Evolutionary conservation across 23 red algal genomes (phyloP).

Genomic region (Gracilaria vermiculophylla): DNA sequence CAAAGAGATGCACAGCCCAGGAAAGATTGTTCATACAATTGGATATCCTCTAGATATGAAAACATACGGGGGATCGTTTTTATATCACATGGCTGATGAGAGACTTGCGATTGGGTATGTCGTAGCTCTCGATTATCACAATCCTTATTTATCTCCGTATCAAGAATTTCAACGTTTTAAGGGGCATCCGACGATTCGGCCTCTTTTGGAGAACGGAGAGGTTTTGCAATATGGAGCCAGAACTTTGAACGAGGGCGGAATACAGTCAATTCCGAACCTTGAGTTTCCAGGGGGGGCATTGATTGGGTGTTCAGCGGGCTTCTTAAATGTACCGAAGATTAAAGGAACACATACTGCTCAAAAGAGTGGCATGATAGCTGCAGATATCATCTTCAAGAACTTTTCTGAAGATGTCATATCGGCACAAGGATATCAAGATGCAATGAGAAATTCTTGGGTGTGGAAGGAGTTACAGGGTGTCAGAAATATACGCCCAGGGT

Average conservation of each 20-base stretch:
- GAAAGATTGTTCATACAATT: constrained; percentile 76
- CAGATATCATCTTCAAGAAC: constrained; percentile 74
- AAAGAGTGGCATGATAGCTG: constrained; percentile 97
- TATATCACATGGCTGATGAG: constrained; percentile 91
- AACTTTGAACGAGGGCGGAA: constrained; percentile 87
- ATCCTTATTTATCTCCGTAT: constrained; percentile 85
- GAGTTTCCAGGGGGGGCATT: constrained; percentile 93
- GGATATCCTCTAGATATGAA: constrained; percentile 86
- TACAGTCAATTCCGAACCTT: constrained; percentile 82
- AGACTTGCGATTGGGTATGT: constrained; percentile 88
- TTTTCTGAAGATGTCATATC: constrained; percentile 4
- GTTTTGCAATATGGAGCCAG: constrained; percentile 94
- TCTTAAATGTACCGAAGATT: constrained; percentile 99
- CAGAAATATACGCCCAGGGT: constrained; percentile 91
- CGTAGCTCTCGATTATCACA: constrained; percentile 88
- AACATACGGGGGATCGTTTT: constrained; percentile 95
- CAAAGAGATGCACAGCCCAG: constrained; percentile 63
- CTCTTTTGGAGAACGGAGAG: constrained; percentile 79
- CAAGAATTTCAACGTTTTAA: constrained; percentile 92
- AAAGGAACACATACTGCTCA: constrained; percentile 98
- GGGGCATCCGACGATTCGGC: constrained; percentile 65
- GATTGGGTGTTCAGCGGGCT: constrained; percentile 94
- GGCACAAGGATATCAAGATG: constrained; percentile 57
- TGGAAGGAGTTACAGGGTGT: constrained; percentile 81
- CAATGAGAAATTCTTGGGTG: constrained; percentile 75